Base-by-base conservation (phyloP, 2,329 filamentous ascomycete species). In the Arthrobotrys sphaeroides region DNA sequence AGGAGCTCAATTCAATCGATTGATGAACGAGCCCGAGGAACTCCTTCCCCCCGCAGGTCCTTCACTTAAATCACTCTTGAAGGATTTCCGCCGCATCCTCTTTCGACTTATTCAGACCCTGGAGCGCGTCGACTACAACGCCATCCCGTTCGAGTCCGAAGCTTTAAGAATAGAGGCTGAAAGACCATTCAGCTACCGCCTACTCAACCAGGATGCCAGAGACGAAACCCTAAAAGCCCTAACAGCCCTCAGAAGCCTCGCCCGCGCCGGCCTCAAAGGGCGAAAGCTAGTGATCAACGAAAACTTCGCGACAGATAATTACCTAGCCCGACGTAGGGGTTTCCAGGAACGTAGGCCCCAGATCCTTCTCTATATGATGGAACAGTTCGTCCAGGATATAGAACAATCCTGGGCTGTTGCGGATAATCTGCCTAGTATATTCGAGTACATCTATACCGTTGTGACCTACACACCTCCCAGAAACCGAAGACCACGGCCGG, bases 291-390 rank as follows among this genome's bases (percentile, higher is more conserved):
- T 26, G 9, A 55, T 67, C 2, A 67, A 67, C 26, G 38, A 59
- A 18, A 5, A 59, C 7, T 67, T 67, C 13, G 64, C 64, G 38
- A n/a, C 24, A 4, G 64, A 67, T 3, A 40, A 67, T 5, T 47
- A 47, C 5, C 26, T n/a, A n/a, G n/a, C n/a, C n/a, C n/a, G n/a
- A 55, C 20, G 1, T 20, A 5, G n/a, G 49, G 6, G 38, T 26
- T n/a, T 10, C 36, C 4, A 40, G 43, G 3, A 20, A 10, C 5
- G 7, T 36, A 1, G 26, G n/a, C 13, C 16, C 2, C 31, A 24
- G 1, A 33, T 24, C 16, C 43, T 59, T n/a, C 16, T 67, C 4
- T 9, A 40, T 18, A 38, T 47, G 7, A 1, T 67, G 1, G 64
- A 59, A 20, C 6, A 5, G 1, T 49, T 57, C 1, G n/a, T 57